Conservation (phyloP, 306 rosid genomes). For the Prunus armeniaca region DNA sequence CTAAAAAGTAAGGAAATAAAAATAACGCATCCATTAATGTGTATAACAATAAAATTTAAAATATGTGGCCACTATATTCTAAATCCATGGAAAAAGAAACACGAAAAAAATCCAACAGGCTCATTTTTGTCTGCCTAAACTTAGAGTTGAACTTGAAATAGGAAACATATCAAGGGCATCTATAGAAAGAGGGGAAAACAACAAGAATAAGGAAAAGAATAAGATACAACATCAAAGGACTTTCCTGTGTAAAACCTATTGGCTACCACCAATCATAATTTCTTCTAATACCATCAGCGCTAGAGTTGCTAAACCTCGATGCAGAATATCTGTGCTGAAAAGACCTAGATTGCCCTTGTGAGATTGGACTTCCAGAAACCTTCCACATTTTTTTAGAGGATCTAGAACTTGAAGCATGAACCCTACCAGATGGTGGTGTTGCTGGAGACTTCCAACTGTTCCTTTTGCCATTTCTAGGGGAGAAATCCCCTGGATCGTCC, state of each 20-base stretch:
- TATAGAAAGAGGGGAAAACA: background rate
- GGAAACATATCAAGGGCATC: background rate
- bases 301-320: conserved; percentile 50
- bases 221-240: background rate
- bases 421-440: conserved; percentile 44
- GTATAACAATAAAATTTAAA: too few relatives aligned
- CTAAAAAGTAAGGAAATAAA: too few relatives aligned
- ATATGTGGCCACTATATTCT: too few relatives aligned
- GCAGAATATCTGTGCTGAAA: conserved; percentile 44
- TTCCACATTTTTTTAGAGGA: conserved; percentile 27
- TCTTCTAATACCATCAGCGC: conserved; percentile 38
- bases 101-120: too few relatives aligned
- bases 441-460: conserved; percentile 37
- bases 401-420: conserved; percentile 33
- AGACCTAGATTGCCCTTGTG: conserved; percentile 30
- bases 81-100: too few relatives aligned
- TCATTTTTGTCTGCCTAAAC: too few relatives aligned
- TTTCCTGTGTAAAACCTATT: background rate
- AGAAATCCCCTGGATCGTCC: conserved; percentile 48
- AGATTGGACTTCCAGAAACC: conserved; percentile 32
- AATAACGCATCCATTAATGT: too few relatives aligned
- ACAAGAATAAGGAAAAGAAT: background rate
- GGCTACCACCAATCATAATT: conserved; percentile 53
- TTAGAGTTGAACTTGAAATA: too few relatives aligned
- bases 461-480: conserved; percentile 25